Base-by-base conservation (phyloP, 768 basidiomycete species). In the Mycena olivaceomarginata region DNA sequence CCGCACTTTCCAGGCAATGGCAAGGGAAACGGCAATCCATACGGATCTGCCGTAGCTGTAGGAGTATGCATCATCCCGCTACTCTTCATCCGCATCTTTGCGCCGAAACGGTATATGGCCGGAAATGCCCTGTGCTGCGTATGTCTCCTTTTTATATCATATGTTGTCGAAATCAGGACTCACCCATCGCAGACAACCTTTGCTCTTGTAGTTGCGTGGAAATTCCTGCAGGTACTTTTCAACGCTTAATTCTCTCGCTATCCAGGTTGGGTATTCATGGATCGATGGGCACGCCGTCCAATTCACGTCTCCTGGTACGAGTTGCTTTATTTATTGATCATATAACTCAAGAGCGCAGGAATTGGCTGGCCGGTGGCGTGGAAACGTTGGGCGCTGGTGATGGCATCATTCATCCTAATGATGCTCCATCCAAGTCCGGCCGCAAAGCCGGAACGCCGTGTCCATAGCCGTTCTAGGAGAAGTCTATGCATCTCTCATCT, bases 351-450 rank as follows among this genome's bases (percentile, higher is more conserved):
- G 43, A 40, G 45, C 12, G 31, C 31, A 77, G 81, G 81, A 3
- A 84, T 89, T 7, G 93, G 92, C 1, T 91, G 90, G 83, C 80
- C 81, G 2, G 83, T 92, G 45, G 90, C 91, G 0, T 92, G 92
- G 89, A 85, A 85, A 75, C 85, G 92, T 60, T 91, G 88, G 74
- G 82, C 90, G 0, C 83, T 91, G 2, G 91, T 92, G 51, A 82
- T 90, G 56, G 89, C 91, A 1, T 89, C 89, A 0, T 91, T 90
- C 82, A 85, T 92, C 74, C 80, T 92, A 62, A 91, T 91, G 88
- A 84, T 92, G 78, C 83, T 92, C 91, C 91, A 1, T 88, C 91
- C 0, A 85, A 85, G 51, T 91, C 91, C 1, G 88, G 89, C 3
- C 87, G 90, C 67, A 88, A 86, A 62, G 87, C 88, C 72, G 72